Evolutionary conservation across 208 protist species (phyloP), one percentile per base, ranked within the genome.

Genomic region (Wallacemonas sp.): DNA sequence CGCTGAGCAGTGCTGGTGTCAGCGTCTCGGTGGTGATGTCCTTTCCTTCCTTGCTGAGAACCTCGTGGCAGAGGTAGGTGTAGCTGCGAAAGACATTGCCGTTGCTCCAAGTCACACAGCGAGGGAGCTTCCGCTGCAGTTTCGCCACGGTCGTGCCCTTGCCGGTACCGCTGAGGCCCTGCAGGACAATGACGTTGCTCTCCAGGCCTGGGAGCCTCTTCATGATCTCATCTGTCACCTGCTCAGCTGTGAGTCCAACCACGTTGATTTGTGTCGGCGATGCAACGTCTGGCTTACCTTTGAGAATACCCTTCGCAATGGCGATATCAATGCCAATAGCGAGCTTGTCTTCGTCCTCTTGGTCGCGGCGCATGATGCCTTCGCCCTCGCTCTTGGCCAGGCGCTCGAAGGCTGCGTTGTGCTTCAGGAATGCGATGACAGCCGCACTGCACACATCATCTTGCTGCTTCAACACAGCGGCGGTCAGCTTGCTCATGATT

Each of bases 1-100:
- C 42, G 12, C 72, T 55, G 22, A 95, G 61, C 30, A 95, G 60
- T 46, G 88, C 79, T 15, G 80, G 72, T 0, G 85, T 89, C 36
- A 94, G 77, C 27, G 55, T 79, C 27, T 82, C 86, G 0, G 47
- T 64, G 19, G 53, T 70, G 21, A 97, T 59, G 17, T 72, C 62
- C 45, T 80, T 84, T 2, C 84, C 80, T n/a, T 84, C 31, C 24
- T 55, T 58, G 19, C 42, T n/a, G 22, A 92, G 71, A n/a, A 75
- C 53, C 64, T 94, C 82, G 47, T 82, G 60, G 49, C 76, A 81
- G 28, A 96, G 77, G 62, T 92, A 80, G 2, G 93, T 96, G 77
- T 96, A 94, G 72, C 88, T 84, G 47, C 93, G 84, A 70, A 97
- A 97, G 14, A 97, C 82, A 62, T 97, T 97, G 34, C 93, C 93